A percentile compares a stretch with the other conserved stretches of the same genome.
Evolutionary conservation across 306 rosid species (phyloP).

Genomic region (Quercus berberidifolia): DNA sequence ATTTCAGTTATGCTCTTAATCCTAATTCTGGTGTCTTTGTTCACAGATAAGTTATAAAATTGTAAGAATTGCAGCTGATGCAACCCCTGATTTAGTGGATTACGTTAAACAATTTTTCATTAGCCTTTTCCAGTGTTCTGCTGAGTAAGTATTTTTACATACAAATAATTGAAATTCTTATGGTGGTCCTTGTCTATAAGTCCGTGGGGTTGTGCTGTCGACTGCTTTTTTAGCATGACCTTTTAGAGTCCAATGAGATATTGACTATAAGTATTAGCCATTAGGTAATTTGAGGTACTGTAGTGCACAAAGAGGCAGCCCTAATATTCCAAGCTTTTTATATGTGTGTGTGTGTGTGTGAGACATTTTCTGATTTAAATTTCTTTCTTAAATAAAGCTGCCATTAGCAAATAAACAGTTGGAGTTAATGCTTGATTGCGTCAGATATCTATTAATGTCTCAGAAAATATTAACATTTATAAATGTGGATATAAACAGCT

Average conservation of each 20-base stretch:
- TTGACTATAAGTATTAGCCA: too few relatives aligned
- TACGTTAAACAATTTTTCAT: constrained; percentile 55
- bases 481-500: too few relatives aligned
- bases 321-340: not conserved
- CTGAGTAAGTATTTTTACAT: constrained; percentile 57
- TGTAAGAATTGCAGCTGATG: constrained; percentile 67
- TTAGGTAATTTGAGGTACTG: too few relatives aligned
- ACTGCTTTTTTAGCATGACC: not conserved
- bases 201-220: too few relatives aligned
- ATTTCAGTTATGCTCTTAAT: constrained; percentile 11
- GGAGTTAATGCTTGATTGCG: not conserved
- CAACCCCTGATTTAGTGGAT: constrained; percentile 58
- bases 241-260: not conserved
- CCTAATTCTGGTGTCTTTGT: constrained; percentile 28
- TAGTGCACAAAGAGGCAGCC: not conserved
- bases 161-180: not conserved
- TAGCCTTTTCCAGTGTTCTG: constrained; percentile 61
- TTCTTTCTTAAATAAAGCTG: not conserved
- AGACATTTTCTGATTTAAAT: not conserved
- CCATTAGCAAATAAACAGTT: not conserved
- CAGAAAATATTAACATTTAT: not conserved
- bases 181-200: not conserved
- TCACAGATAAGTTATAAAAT: constrained; percentile 60
- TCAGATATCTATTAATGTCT: too few relatives aligned
- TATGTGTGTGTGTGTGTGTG: too few relatives aligned